phyloP scores from a whole-genome alignment of 2,329 filamentous ascomycete species.

The Penicillium hesseltinei region DNA sequence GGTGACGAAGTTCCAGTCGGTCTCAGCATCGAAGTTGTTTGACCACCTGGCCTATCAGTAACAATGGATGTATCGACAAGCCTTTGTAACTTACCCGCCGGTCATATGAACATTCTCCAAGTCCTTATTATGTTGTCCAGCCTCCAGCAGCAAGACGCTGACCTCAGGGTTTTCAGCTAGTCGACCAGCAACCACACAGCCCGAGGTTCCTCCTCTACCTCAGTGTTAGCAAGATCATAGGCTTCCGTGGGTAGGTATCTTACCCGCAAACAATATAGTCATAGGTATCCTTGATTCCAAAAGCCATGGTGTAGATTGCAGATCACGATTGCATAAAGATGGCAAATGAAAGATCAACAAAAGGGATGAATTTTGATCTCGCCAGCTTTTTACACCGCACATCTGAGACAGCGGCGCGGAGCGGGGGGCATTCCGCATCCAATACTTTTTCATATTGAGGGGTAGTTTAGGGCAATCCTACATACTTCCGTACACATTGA shows the following conservation, averaged over 20 bases:
- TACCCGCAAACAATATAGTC: slow-evolving; percentile 36
- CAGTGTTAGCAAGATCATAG: background rate
- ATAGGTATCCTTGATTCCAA: slow-evolving; percentile 14
- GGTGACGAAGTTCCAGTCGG: slow-evolving; percentile 48
- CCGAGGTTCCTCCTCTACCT: slow-evolving; percentile 47
- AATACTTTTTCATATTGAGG: background rate
- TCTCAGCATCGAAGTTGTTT: slow-evolving; percentile 44
- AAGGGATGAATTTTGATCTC: no score
- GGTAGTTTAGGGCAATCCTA: background rate
- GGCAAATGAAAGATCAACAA: background rate
- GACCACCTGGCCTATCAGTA: slow-evolving; percentile 35
- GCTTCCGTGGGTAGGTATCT: background rate
- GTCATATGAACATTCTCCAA: slow-evolving; percentile 49
- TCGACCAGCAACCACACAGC: slow-evolving; percentile 50
- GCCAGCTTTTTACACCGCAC: background rate
- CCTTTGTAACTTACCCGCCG: slow-evolving; percentile 34
- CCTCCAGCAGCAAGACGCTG: slow-evolving; percentile 48
- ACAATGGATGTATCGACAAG: background rate
- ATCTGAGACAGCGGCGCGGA: background rate
- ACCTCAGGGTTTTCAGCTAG: slow-evolving; percentile 47
- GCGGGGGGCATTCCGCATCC: background rate
- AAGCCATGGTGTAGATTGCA: slow-evolving; percentile 15
- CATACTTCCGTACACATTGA: background rate
- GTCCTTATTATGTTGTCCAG: slow-evolving; percentile 47
- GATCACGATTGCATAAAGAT: background rate